phyloP scores from a whole-genome alignment of 805 yeast species.

The Lachancea fermentati region DNA sequence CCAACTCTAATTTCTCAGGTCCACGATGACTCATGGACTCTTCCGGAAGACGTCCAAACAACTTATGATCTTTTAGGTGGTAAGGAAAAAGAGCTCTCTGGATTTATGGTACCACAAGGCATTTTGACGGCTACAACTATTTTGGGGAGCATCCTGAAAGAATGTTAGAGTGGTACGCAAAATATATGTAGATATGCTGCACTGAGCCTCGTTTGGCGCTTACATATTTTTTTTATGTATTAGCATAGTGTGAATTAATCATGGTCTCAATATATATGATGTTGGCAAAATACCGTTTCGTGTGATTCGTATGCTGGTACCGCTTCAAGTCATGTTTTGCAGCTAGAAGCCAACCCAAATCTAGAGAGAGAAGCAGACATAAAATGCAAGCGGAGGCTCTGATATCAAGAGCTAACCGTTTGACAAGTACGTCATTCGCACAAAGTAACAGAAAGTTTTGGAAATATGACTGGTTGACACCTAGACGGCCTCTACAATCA shows the following conservation, averaged over 20 bases:
- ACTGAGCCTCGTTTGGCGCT: background rate
- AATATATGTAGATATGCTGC: background rate
- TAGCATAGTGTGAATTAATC: too few species aligned
- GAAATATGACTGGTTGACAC: slow-evolving; percentile 30
- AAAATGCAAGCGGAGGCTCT: slow-evolving; percentile 15
- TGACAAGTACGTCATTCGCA: slow-evolving; percentile 12
- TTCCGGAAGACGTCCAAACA: background rate
- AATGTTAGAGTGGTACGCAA: background rate
- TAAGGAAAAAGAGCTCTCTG: background rate
- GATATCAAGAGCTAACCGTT: slow-evolving; percentile 23
- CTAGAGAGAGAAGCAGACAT: too few species aligned
- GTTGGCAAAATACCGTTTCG: too few species aligned
- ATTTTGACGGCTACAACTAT: background rate
- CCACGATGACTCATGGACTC: background rate
- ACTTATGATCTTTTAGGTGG: background rate
- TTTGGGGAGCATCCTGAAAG: background rate
- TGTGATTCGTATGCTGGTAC: too few species aligned
- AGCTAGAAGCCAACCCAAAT: too few species aligned
- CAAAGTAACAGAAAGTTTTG: slow-evolving; percentile 24
- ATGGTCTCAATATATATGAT: too few species aligned
- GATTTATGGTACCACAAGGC: background rate
- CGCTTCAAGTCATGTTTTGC: too few species aligned
- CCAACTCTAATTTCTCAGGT: background rate
- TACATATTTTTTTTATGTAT: too few species aligned
- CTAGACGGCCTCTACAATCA: slow-evolving; percentile 13